These are phyloP conservation scores for Candida maltosa DNA, from an alignment of 805 yeast species.

Conservation along the genomic window DNA sequence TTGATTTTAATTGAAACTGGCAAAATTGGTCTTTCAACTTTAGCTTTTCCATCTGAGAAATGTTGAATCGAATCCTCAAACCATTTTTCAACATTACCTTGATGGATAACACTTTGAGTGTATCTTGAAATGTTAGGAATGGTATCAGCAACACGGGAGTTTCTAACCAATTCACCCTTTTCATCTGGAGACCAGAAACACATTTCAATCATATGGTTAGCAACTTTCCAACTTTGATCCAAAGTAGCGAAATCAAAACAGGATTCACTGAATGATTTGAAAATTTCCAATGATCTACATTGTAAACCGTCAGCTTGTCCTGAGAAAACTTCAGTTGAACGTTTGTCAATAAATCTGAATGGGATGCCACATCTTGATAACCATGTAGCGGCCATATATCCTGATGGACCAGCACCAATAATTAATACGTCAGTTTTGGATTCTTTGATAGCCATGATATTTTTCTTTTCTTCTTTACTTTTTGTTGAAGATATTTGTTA, in stretches of 20 bases:
- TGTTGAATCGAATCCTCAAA: slow-evolving; percentile 19
- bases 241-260: slow-evolving; percentile 16
- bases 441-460: slow-evolving; percentile 9
- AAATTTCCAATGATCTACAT: slow-evolving; percentile 24
- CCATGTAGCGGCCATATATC: slow-evolving; percentile 29
- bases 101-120: slow-evolving; percentile 26
- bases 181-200: slow-evolving; percentile 27
- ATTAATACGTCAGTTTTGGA: slow-evolving; percentile 27
- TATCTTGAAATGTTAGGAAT: slow-evolving; percentile 24
- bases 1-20: slow-evolving; percentile 14
- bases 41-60: slow-evolving; percentile 11
- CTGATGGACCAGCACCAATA: slow-evolving; percentile 38
- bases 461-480: too few relatives aligned
- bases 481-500: too few relatives aligned
- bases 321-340: slow-evolving; percentile 20
- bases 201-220: slow-evolving; percentile 25
- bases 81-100: slow-evolving; percentile 26
- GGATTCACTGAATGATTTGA: slow-evolving; percentile 13
- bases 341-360: slow-evolving; percentile 26
- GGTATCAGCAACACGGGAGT: slow-evolving; percentile 21
- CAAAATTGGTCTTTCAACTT: slow-evolving; percentile 16
- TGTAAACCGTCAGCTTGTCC: slow-evolving; percentile 37
- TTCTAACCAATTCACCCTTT: slow-evolving; percentile 19
- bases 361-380: slow-evolving; percentile 26
- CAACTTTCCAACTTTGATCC: slow-evolving; percentile 20